Conservation (phyloP, 2,329 filamentous ascomycete species). For the Penicillium vulpinum region DNA sequence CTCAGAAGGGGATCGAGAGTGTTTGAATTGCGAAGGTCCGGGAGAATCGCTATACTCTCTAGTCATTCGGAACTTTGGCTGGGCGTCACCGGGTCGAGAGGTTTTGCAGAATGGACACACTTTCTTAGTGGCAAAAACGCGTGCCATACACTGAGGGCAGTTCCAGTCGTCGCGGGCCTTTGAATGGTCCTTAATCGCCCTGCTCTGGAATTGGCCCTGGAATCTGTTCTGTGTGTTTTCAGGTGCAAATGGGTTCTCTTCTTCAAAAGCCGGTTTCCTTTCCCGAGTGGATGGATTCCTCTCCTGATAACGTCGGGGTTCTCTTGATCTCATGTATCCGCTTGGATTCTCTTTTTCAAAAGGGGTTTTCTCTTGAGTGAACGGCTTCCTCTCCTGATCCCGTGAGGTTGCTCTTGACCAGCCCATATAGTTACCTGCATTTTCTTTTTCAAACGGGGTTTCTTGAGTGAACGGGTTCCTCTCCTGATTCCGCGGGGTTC, state of each 20-base stretch:
- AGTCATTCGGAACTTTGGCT: not conserved
- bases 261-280: not conserved
- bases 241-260: not conserved
- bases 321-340: not conserved
- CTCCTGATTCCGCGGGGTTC: not conserved
- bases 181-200: not conserved
- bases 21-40: not conserved
- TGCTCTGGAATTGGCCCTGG: not conserved
- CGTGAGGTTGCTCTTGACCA: not conserved
- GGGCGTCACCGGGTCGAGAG: conserved; percentile 2
- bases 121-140: conserved; percentile 11
- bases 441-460: not conserved
- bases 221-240: not conserved
- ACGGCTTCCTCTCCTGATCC: not conserved
- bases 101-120: conserved; percentile 20
- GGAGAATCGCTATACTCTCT: not conserved
- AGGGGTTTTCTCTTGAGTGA: not conserved
- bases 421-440: not conserved
- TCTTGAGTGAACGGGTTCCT: not conserved
- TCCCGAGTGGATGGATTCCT: not conserved
- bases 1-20: not conserved
- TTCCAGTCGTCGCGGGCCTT: conserved; percentile 11
- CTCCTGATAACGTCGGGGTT: not conserved
- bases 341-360: not conserved
- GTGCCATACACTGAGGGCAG: conserved; percentile 11